Percentiles rank a stretch among this genome's conserved stretches.
Conservation (phyloP, 2,329 filamentous ascomycete genomes). For the Paracamarosporium sp. region DNA sequence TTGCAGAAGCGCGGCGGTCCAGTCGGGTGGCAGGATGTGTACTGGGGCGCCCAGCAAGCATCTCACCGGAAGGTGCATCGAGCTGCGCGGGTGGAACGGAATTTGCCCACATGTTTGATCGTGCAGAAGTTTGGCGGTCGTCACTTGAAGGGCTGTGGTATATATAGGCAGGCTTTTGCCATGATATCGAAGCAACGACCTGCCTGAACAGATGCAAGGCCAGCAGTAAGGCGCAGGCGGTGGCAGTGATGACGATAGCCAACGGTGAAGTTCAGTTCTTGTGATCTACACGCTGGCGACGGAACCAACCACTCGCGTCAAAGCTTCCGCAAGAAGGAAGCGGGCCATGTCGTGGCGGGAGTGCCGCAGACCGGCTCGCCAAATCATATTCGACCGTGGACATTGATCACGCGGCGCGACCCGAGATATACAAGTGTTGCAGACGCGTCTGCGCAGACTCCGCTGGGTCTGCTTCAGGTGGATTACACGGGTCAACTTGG, state of each 20-base stretch:
- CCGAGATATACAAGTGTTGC: no score
- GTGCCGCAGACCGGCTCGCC: no score
- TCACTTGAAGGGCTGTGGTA: neutral
- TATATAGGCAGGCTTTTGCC: neutral
- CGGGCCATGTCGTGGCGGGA: neutral
- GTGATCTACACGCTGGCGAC: neutral
- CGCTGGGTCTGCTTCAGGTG: no score
- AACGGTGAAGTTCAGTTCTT: neutral
- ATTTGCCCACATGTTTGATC: neutral
- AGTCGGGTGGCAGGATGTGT: conserved; percentile 6
- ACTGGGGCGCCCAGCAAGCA: neutral
- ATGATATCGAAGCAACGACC: neutral
- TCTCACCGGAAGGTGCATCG: neutral
- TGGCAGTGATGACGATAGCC: neutral
- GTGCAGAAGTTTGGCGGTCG: neutral
- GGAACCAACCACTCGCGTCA: neutral
- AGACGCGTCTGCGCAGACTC: no score
- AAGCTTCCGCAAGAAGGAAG: neutral
- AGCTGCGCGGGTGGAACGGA: neutral
- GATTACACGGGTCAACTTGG: no score
- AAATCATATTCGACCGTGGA: no score
- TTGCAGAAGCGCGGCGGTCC: conserved; percentile 3
- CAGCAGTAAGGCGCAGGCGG: neutral
- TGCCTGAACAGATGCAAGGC: neutral
- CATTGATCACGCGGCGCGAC: no score